Conservation (phyloP, 2,329 filamentous ascomycete genomes). For the Teratosphaeria epicoccoides region DNA sequence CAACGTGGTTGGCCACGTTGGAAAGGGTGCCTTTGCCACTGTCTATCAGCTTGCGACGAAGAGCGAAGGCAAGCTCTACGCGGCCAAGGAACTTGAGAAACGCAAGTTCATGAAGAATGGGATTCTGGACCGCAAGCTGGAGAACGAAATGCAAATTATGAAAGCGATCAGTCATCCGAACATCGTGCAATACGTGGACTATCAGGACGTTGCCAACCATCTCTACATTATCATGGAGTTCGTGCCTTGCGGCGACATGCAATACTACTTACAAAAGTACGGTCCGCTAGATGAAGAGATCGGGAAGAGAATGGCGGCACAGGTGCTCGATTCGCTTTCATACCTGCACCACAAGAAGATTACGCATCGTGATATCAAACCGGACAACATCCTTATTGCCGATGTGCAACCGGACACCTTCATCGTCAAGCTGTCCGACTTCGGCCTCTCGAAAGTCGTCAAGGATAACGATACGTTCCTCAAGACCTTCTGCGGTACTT, state of each 20-base stretch:
- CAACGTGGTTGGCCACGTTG: slow-evolving; percentile 70
- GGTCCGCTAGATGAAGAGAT: slow-evolving; percentile 56
- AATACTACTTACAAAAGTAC: slow-evolving; percentile 54
- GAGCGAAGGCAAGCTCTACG: slow-evolving; percentile 70
- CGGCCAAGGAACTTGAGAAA: slow-evolving; percentile 92
- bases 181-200: slow-evolving; percentile 84
- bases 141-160: slow-evolving; percentile 98
- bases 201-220: slow-evolving; percentile 68
- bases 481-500: slow-evolving; percentile 90
- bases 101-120: slow-evolving; percentile 88
- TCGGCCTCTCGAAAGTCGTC: slow-evolving; percentile 90
- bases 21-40: slow-evolving; percentile 88
- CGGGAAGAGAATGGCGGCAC: slow-evolving; percentile 60
- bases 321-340: slow-evolving; percentile 69
- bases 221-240: slow-evolving; percentile 98
- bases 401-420: slow-evolving; percentile 53
- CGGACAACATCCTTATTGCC: slow-evolving; percentile 87
- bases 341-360: slow-evolving; percentile 84
- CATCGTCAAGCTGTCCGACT: slow-evolving; percentile 85
- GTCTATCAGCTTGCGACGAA: slow-evolving; percentile 86
- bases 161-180: slow-evolving; percentile 71
- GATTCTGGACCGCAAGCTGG: slow-evolving; percentile 76
- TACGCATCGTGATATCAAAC: slow-evolving; percentile 97
- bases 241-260: slow-evolving; percentile 71
- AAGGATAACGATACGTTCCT: slow-evolving; percentile 75